Percentiles rank a stretch among this genome's conserved stretches.
phyloP scores from a whole-genome alignment of 148 eudicot genomes.

The Vaccinium macrocarpon region DNA sequence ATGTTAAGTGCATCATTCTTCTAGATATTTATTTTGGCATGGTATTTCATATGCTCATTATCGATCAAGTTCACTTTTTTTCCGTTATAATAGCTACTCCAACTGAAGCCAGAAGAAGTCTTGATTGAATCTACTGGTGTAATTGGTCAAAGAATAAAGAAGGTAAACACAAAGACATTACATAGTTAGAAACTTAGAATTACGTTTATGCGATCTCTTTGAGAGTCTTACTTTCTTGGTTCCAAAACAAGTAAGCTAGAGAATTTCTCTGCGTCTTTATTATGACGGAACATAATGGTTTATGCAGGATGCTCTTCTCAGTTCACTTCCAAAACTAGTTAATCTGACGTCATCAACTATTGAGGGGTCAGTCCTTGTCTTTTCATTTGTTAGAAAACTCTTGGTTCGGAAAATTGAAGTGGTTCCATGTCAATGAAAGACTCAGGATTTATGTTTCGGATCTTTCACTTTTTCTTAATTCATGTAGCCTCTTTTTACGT shows the following conservation, averaged over 20 bases:
- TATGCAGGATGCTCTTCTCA: slow-evolving; percentile 85
- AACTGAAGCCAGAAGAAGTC: slow-evolving; percentile 60
- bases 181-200: neutral
- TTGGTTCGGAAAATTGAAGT: neutral
- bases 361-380: slow-evolving; percentile 59
- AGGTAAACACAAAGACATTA: slow-evolving; percentile 41
- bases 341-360: slow-evolving; percentile 54
- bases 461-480: neutral
- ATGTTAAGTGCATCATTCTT: slow-evolving; percentile 2
- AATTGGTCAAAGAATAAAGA: slow-evolving; percentile 93
- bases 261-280: neutral
- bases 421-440: neutral
- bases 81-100: slow-evolving; percentile 50
- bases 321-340: slow-evolving; percentile 73
- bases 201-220: neutral
- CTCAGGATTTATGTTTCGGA: neutral
- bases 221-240: neutral
- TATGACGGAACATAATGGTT: neutral
- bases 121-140: slow-evolving; percentile 98
- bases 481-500: neutral
- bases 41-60: neutral
- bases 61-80: neutral
- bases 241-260: neutral
- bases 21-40: neutral
- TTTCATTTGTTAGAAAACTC: slow-evolving; percentile 1